Evolutionary conservation across 108 stramenopile species (phyloP).

Genomic region (Nitzschia palea): DNA sequence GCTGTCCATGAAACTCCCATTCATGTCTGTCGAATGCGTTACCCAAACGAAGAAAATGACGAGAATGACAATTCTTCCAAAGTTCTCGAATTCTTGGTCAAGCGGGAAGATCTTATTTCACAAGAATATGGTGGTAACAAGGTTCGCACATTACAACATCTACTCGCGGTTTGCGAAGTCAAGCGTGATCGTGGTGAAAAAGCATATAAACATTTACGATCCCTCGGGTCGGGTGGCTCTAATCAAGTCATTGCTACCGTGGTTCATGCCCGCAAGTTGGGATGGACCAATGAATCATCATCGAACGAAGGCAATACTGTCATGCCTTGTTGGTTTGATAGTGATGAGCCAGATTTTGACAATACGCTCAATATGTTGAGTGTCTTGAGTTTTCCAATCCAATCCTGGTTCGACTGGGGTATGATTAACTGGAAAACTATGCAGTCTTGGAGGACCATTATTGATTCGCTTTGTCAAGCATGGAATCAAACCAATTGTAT

Average conservation of each 20-base stretch:
- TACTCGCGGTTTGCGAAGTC: background rate
- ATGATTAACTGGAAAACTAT: too few species aligned
- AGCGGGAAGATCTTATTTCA: conserved; percentile 4
- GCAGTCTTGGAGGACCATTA: background rate
- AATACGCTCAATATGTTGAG: conserved; percentile 6
- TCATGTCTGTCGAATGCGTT: background rate
- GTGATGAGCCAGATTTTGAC: background rate
- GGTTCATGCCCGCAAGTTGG: conserved; percentile 4
- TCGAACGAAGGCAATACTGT: background rate
- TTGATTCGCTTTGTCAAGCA: background rate
- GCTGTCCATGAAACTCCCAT: background rate
- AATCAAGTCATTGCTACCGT: conserved; percentile 11
- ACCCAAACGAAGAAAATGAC: background rate
- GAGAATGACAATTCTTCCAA: too few species aligned
- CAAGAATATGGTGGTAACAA: background rate
- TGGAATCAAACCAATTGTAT: background rate
- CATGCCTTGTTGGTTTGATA: background rate
- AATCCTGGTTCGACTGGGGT: background rate
- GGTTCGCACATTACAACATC: conserved; percentile 1
- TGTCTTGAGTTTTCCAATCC: background rate
- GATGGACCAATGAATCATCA: conserved; percentile 9
- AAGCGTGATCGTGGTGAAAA: background rate
- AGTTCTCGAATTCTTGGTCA: conserved; percentile 1
- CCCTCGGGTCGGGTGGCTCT: conserved; percentile 4
- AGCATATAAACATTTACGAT: background rate